Evolutionary conservation across 495 filamentous ascomycete genomes (phyloP).

Genomic region (Chlorociboria aeruginascens): DNA sequence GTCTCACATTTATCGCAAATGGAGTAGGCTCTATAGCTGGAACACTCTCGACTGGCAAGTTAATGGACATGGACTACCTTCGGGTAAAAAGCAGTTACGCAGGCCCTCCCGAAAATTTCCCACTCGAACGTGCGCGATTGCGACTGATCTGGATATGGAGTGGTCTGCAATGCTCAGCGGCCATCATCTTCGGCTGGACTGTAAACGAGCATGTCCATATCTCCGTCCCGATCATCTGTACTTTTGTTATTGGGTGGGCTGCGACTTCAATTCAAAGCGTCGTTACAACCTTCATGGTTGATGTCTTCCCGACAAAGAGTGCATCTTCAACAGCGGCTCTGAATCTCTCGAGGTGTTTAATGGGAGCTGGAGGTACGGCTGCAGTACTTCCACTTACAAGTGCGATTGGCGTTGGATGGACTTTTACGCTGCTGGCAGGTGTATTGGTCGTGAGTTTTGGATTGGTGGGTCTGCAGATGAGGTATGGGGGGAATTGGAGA

Average conservation of each 20-base stretch:
- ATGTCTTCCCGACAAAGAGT: conserved; percentile 26
- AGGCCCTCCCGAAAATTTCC: conserved; percentile 21
- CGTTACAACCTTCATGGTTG: conserved; percentile 30
- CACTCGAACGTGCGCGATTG: conserved; percentile 29
- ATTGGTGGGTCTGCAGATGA: conserved; percentile 6
- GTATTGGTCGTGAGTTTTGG: conserved; percentile 1
- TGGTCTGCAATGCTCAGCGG: conserved; percentile 23
- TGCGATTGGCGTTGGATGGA: conserved; percentile 26
- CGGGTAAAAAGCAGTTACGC: conserved; percentile 26
- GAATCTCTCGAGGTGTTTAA: conserved; percentile 29
- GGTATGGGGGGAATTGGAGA: conserved; percentile 3
- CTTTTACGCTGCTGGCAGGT: conserved; percentile 14
- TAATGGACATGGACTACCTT: conserved; percentile 35
- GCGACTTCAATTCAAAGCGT: conserved; percentile 26
- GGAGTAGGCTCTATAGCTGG: conserved; percentile 56
- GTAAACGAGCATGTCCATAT: conserved; percentile 22
- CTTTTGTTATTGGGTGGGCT: conserved; percentile 31
- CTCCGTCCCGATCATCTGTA: conserved; percentile 22
- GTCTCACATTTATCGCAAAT: conserved; percentile 45
- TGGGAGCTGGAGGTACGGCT: conserved; percentile 27
- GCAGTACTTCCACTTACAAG: conserved; percentile 25
- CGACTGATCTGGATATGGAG: conserved; percentile 24
- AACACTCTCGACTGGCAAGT: conserved; percentile 49
- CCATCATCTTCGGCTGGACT: conserved; percentile 28
- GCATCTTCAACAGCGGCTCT: conserved; percentile 28